Evolutionary conservation across 1,139 yeast species (phyloP).

Genomic region (Arxiozyma slooffiae): DNA sequence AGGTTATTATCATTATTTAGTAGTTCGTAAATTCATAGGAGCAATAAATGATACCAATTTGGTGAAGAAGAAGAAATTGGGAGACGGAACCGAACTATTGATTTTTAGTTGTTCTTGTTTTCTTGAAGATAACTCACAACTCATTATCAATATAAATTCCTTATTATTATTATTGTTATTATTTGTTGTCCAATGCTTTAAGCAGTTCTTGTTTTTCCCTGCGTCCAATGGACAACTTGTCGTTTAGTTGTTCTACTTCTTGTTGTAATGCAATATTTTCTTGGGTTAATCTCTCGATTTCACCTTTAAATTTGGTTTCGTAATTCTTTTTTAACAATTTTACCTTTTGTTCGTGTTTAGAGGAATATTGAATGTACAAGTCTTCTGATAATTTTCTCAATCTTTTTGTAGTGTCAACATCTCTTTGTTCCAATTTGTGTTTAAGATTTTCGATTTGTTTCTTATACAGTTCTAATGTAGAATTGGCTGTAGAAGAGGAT

Average conservation of each 20-base stretch:
- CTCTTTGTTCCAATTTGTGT: slow-evolving; percentile 24
- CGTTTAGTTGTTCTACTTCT: slow-evolving; percentile 39
- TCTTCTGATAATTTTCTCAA: slow-evolving; percentile 54
- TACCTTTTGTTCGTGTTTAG: slow-evolving; percentile 60
- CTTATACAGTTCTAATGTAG: slow-evolving; percentile 9
- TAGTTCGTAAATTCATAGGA: neutral
- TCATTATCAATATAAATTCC: neutral
- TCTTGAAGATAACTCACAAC: too few relatives aligned
- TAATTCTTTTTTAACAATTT: slow-evolving; percentile 44
- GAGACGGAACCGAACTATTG: neutral
- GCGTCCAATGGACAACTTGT: slow-evolving; percentile 40
- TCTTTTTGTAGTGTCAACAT: slow-evolving; percentile 40
- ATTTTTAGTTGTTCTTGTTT: too few relatives aligned
- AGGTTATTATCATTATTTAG: neutral
- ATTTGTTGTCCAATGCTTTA: slow-evolving; percentile 38
- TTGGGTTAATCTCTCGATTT: slow-evolving; percentile 34
- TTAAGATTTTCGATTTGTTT: slow-evolving; percentile 26
- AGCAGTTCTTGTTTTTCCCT: slow-evolving; percentile 48
- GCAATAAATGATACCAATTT: neutral
- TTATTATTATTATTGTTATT: neutral
- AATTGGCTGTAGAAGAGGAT: neutral
- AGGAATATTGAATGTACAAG: slow-evolving; percentile 55
- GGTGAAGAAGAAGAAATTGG: neutral
- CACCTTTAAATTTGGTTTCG: slow-evolving; percentile 40
- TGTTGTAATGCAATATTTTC: slow-evolving; percentile 38